Evolutionary conservation across 768 basidiomycete genomes (phyloP), one percentile per base, ranked within the genome.

Genomic region (Lentinula lateritia): DNA sequence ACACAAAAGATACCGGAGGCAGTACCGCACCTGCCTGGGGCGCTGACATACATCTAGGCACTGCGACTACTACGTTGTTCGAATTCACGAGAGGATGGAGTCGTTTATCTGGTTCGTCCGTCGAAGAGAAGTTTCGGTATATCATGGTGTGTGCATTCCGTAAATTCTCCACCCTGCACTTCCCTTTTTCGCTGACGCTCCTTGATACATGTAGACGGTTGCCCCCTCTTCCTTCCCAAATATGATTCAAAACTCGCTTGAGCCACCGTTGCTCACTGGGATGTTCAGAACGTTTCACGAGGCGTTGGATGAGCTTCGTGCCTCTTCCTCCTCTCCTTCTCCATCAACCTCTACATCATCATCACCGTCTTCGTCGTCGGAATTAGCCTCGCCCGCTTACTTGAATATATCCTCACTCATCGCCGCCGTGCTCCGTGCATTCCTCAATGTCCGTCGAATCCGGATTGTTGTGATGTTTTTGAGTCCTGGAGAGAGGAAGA

Each of bases 171-270:
- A 57, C 34, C 28, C 10, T 38, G n/a, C 55, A 13, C 36, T 8
- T 36, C 8, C 45, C 35, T 28, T 35, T 9, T 45, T 43, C 34
- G 35, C 28, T 42, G 12, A 38, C 36, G 13, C 62, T 16, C 58
- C 34, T 55, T 9, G 23, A 15, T 32, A 13, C 48, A 34, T 23
- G 5, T 65, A 92, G 87, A 77, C 75, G 38, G 78, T 92, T 48
- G 73, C 81, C 0, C 83, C 90, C 0, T 52, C 75, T 7, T 73
- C 75, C 16, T 70, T 93, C 32, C 88, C 90, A 0, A 65, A 76
- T 1, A 71, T 93, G 42, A 91, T 89, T 73, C 80, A 87, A 66
- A 83, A 78, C 0, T 89, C 89, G 0, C 77, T 93, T 36, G 92
- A 93, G 48, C 82, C 92, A 0, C 66, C 77, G 1, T 66, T 89